Percentiles rank a stretch among this genome's conserved stretches.
Conservation (phyloP, 495 filamentous ascomycete genomes). For the Oleoguttula mirabilis region DNA sequence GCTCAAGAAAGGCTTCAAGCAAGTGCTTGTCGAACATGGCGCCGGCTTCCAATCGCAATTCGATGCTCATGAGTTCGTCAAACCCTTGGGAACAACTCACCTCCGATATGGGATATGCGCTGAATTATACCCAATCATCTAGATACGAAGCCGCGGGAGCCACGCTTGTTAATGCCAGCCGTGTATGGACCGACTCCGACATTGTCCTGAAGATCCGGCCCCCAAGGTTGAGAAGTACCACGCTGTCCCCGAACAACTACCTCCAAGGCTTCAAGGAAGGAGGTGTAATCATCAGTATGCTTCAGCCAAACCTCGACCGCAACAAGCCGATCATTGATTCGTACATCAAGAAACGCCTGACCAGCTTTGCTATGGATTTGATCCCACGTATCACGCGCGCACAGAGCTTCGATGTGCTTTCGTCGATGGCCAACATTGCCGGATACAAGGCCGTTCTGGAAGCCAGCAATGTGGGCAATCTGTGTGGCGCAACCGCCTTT, state of each 20-base stretch:
- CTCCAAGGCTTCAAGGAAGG: conserved; percentile 17
- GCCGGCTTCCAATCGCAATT: conserved; percentile 65
- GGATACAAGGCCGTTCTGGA: conserved; percentile 78
- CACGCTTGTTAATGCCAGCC: conserved; percentile 49
- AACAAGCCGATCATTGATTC: conserved; percentile 14
- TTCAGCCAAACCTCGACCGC: conserved; percentile 16
- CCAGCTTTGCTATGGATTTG: conserved; percentile 72
- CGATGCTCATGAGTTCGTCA: conserved; percentile 51
- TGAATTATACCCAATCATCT: too few species aligned
- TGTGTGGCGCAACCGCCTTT: too few species aligned
- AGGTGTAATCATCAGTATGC: conserved; percentile 18
- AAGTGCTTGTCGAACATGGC: conserved; percentile 60
- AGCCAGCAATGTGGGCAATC: conserved; percentile 70
- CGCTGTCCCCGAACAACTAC: conserved; percentile 19
- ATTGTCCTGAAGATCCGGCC: conserved; percentile 70
- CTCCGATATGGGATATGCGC: too few species aligned
- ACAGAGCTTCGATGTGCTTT: conserved; percentile 67
- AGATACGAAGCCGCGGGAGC: conserved; percentile 64
- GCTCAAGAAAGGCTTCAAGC: conserved; percentile 65
- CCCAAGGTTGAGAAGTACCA: conserved; percentile 29
- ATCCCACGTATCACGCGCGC: conserved; percentile 74
- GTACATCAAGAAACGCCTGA: conserved; percentile 27
- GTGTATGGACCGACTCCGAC: conserved; percentile 55
- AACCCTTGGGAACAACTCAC: too few species aligned
- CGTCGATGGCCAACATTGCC: conserved; percentile 79